phyloP scores from a whole-genome alignment of 208 protist species.

The Leishmania lainsoni region DNA sequence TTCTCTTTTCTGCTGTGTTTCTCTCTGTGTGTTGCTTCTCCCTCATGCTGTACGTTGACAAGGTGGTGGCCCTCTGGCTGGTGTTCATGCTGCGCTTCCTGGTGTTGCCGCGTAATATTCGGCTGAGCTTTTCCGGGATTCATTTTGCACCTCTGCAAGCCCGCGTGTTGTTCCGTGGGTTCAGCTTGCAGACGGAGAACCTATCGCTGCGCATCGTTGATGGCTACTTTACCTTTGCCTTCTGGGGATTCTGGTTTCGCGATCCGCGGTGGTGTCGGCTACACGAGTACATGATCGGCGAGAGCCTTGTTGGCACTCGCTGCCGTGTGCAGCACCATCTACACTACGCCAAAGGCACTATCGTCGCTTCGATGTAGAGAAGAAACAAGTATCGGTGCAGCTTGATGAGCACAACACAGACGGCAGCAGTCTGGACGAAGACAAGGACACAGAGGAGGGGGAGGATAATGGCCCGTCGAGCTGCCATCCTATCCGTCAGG shows the following conservation, averaged over 20 bases:
- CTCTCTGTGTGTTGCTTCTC: constrained; percentile 62
- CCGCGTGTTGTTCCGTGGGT: constrained; percentile 74
- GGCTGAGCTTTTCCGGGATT: constrained; percentile 54
- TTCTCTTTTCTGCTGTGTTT: constrained; percentile 74
- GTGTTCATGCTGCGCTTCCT: constrained; percentile 63
- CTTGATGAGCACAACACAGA: constrained; percentile 37
- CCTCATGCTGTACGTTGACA: constrained; percentile 73
- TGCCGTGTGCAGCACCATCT: constrained; percentile 66
- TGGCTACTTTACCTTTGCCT: constrained; percentile 79
- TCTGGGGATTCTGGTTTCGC: constrained; percentile 71
- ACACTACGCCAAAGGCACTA: constrained; percentile 63
- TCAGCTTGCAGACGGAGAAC: constrained; percentile 83
- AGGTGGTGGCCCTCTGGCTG: constrained; percentile 41
- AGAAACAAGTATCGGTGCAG: constrained; percentile 67
- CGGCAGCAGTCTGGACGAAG: constrained; percentile 16
- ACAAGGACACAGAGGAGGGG: constrained; percentile 20
- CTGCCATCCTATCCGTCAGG: neutral
- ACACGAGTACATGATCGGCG: constrained; percentile 76
- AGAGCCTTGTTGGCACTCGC: constrained; percentile 65
- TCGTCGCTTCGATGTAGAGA: constrained; percentile 62
- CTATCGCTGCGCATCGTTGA: constrained; percentile 83
- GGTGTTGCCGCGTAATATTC: constrained; percentile 62
- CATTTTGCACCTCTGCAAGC: constrained; percentile 64
- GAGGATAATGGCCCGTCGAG: constrained; percentile 1
- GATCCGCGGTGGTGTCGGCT: constrained; percentile 62